phyloP scores from a whole-genome alignment of 2,329 filamentous ascomycete genomes.

The Dothistroma septosporum region DNA sequence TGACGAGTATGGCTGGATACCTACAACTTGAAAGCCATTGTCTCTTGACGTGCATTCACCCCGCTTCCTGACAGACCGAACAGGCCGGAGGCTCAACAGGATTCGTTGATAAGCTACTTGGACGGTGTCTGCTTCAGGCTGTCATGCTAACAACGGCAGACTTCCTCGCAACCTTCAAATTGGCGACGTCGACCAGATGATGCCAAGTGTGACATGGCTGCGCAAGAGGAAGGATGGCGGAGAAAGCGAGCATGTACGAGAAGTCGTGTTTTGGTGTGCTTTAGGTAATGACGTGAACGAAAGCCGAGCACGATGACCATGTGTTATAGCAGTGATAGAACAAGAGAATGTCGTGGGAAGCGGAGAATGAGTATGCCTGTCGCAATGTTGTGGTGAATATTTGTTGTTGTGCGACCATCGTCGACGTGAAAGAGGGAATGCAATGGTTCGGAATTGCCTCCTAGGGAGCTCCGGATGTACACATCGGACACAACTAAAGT shows the following conservation, averaged over 20 bases:
- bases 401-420: not conserved
- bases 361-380: too few species aligned
- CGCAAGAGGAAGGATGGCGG: slow-evolving; percentile 16
- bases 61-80: not conserved
- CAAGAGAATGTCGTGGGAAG: too few species aligned
- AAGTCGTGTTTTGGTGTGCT: not conserved
- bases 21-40: slow-evolving; percentile 11
- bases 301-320: not conserved
- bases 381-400: not conserved
- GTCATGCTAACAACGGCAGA: slow-evolving; percentile 22
- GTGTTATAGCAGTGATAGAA: not conserved
- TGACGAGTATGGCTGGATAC: slow-evolving; percentile 2
- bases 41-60: too few species aligned
- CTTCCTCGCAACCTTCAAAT: slow-evolving; percentile 21
- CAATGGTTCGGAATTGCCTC: not conserved
- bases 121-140: slow-evolving; percentile 22
- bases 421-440: not conserved
- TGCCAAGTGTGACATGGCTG: slow-evolving; percentile 15
- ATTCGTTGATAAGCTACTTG: slow-evolving; percentile 19
- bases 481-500: too few species aligned
- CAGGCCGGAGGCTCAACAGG: slow-evolving; percentile 19
- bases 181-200: slow-evolving; percentile 19
- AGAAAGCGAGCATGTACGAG: slow-evolving; percentile 6
- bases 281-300: not conserved
- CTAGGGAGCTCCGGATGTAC: too few species aligned